These are phyloP conservation scores for Ormosia semicastrata DNA, from an alignment of 306 rosid species.

Conservation along the genomic window DNA sequence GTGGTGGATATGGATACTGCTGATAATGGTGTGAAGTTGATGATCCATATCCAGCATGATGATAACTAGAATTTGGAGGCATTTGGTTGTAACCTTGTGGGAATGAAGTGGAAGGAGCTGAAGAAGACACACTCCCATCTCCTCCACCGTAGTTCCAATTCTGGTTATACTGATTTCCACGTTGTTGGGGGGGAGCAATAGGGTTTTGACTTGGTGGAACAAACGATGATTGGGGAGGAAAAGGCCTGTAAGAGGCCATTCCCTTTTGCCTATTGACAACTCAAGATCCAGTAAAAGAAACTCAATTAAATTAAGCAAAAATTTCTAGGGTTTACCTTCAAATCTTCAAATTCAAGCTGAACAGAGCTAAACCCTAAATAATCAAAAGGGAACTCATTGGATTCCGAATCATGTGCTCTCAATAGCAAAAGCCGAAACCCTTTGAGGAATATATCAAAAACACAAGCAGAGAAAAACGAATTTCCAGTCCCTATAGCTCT, in stretches of 20 bases:
- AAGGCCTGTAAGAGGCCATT: conserved; percentile 82
- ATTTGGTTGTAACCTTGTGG: conserved; percentile 46
- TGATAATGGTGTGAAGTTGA: conserved; percentile 42
- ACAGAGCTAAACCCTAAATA: not conserved
- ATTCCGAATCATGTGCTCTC: not conserved
- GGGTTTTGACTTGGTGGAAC: conserved; percentile 55
- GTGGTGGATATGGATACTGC: conserved; percentile 48
- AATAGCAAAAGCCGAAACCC: not conserved
- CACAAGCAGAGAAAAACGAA: not conserved
- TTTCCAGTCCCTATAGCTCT: not conserved
- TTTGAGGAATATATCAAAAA: not conserved
- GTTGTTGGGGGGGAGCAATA: conserved; percentile 43
- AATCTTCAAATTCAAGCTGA: not conserved
- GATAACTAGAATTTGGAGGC: conserved; percentile 38
- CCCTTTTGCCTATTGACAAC: not conserved
- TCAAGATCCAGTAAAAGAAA: not conserved
- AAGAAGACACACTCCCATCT: conserved; percentile 18
- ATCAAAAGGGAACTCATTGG: not conserved
- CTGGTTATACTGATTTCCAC: conserved; percentile 53
- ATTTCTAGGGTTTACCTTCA: conserved; percentile 1
- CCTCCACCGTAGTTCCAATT: conserved; percentile 48
- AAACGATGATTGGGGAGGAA: conserved; percentile 64
- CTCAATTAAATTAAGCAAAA: not conserved
- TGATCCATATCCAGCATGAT: conserved; percentile 40
- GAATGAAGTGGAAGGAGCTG: conserved; percentile 46